phyloP scores from a whole-genome alignment of 805 yeast species.

The Starmerella scarabaei region DNA sequence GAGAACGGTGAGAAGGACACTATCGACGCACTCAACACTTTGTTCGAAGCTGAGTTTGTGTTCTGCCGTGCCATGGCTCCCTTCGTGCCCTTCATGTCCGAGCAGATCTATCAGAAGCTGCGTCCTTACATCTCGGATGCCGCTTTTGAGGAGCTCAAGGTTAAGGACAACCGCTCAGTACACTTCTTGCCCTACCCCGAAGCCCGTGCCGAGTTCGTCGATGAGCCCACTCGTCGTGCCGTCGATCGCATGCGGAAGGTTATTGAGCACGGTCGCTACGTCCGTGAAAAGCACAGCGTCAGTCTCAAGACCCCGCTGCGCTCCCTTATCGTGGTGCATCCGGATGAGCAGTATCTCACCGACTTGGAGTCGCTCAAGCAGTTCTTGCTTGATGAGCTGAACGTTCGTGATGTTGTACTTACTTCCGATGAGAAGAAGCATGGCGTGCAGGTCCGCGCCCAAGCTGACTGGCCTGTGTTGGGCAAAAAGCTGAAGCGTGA shows the following conservation, averaged over 20 bases:
- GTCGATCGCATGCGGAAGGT: slow-evolving; percentile 94
- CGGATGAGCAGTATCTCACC: slow-evolving; percentile 56
- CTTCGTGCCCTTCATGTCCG: slow-evolving; percentile 92
- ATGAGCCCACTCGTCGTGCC: slow-evolving; percentile 71
- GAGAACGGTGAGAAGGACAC: slow-evolving; percentile 79
- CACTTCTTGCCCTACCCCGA: slow-evolving; percentile 89
- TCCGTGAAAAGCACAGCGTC: slow-evolving; percentile 90
- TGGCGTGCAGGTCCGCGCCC: slow-evolving; percentile 84
- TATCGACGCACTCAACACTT: slow-evolving; percentile 72
- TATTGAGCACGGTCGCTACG: slow-evolving; percentile 88
- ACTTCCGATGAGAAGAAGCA: slow-evolving; percentile 84
- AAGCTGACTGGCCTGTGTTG: slow-evolving; percentile 97
- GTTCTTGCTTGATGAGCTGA: slow-evolving; percentile 82
- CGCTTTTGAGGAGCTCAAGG: slow-evolving; percentile 23
- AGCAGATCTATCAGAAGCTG: slow-evolving; percentile 70
- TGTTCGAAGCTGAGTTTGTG: slow-evolving; percentile 79
- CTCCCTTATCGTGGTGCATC: slow-evolving; percentile 71
- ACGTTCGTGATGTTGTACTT: slow-evolving; percentile 74
- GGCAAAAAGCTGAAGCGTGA: slow-evolving; percentile 96
- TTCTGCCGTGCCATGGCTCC: slow-evolving; percentile 97
- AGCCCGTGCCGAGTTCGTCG: slow-evolving; percentile 67
- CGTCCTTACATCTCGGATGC: slow-evolving; percentile 36
- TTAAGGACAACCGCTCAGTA: slow-evolving; percentile 54
- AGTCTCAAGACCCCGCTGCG: slow-evolving; percentile 92
- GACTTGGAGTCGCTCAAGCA: slow-evolving; percentile 67